Evolutionary conservation across 2,329 filamentous ascomycete genomes (phyloP).

Genomic region (Apiospora malaysiana): DNA sequence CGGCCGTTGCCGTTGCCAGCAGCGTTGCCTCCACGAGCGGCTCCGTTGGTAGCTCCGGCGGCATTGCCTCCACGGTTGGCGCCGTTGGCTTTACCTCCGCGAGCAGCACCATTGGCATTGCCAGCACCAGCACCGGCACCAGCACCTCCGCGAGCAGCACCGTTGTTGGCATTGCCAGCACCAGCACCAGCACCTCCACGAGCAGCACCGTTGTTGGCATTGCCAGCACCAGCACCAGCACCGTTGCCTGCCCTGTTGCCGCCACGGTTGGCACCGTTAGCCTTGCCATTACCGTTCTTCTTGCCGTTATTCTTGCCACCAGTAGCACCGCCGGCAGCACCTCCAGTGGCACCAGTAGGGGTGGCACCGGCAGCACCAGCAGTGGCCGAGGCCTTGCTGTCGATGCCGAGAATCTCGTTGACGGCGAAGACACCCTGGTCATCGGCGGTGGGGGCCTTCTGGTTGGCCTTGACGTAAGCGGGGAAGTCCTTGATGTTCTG

Average conservation of each 20-base stretch:
- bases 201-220: background rate
- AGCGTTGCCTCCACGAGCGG: slow-evolving; percentile 23
- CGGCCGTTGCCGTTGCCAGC: background rate
- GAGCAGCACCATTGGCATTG: slow-evolving; percentile 12
- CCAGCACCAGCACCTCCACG: background rate
- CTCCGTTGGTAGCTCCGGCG: slow-evolving; percentile 22
- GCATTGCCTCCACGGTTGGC: slow-evolving; percentile 28
- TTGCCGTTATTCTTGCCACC: slow-evolving; percentile 14
- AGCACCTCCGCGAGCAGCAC: background rate
- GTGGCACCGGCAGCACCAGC: slow-evolving; percentile 12
- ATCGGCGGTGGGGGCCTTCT: slow-evolving; percentile 38
- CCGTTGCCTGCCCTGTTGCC: slow-evolving; percentile 24
- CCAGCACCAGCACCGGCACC: background rate
- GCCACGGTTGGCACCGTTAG: slow-evolving; percentile 25
- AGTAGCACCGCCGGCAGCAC: background rate
- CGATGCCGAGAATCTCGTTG: slow-evolving; percentile 37
- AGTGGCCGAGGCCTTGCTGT: slow-evolving; percentile 24
- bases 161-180: slow-evolving; percentile 1
- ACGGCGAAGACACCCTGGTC: slow-evolving; percentile 39
- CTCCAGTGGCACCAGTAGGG: background rate
- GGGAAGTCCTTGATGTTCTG: slow-evolving; percentile 49
- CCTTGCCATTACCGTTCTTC: slow-evolving; percentile 20
- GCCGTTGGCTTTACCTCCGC: slow-evolving; percentile 36
- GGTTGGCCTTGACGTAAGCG: slow-evolving; percentile 46
- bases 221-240: slow-evolving; percentile 18